phyloP scores from a whole-genome alignment of 495 filamentous ascomycete species.

The Penicillium angulare region DNA sequence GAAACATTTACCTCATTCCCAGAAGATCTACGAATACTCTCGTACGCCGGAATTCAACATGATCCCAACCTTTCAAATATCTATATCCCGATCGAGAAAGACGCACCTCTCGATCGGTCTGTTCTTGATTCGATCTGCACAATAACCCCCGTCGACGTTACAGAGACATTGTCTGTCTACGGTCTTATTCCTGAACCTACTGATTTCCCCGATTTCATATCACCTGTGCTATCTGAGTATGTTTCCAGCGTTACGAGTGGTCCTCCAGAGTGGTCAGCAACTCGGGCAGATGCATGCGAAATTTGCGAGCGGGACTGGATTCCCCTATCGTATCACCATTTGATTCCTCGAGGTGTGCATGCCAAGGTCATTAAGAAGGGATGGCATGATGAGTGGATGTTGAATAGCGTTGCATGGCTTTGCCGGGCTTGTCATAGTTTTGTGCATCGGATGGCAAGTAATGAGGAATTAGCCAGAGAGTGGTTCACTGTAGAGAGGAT shows the following conservation, averaged over 20 bases:
- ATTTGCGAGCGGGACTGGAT: constrained; percentile 79
- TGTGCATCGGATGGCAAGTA: constrained; percentile 72
- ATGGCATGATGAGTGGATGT: constrained; percentile 72
- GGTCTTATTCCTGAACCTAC: constrained; percentile 48
- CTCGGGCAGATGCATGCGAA: constrained; percentile 65
- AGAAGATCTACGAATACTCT: constrained; percentile 54
- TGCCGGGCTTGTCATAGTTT: constrained; percentile 86
- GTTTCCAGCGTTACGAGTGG: constrained; percentile 50
- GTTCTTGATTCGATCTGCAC: constrained; percentile 41
- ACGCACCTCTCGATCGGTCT: constrained; percentile 44
- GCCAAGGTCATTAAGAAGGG: constrained; percentile 76
- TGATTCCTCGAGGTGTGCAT: constrained; percentile 76
- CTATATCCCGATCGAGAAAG: constrained; percentile 44
- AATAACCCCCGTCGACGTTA: constrained; percentile 46
- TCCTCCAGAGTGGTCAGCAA: constrained; percentile 59
- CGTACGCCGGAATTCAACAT: constrained; percentile 54
- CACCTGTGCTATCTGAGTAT: constrained; percentile 60
- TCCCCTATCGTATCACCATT: constrained; percentile 77
- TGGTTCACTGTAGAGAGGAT: constrained; percentile 72
- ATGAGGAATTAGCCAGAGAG: constrained; percentile 76
- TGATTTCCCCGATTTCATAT: constrained; percentile 55
- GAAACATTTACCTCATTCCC: constrained; percentile 68
- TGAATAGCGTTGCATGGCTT: constrained; percentile 84
- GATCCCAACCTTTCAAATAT: constrained; percentile 42
- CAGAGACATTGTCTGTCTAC: constrained; percentile 65